These are phyloP conservation scores for Pythium brachiatum DNA, from an alignment of 352 stramenopile genomes.

Conservation along the genomic window DNA sequence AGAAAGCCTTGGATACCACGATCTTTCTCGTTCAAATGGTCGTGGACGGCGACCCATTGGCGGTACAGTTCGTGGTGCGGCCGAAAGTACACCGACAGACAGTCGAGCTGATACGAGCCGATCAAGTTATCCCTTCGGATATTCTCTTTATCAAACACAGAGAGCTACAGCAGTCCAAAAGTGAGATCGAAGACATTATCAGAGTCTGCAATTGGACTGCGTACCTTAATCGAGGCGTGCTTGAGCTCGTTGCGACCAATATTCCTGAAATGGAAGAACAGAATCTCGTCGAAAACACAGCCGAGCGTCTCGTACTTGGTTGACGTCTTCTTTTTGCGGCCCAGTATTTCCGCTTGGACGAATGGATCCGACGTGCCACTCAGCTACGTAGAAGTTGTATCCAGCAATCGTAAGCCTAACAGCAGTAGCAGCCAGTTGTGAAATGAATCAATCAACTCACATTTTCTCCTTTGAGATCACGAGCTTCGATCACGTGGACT, in stretches of 20 bases:
- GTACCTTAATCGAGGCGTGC: slow-evolving; percentile 67
- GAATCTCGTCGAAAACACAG: slow-evolving; percentile 89
- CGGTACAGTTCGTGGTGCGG: slow-evolving; percentile 85
- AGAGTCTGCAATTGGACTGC: too few species aligned
- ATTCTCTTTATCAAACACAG: slow-evolving; percentile 70
- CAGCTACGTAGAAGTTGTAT: slow-evolving; percentile 32
- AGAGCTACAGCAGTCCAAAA: slow-evolving; percentile 35
- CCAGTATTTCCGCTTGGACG: slow-evolving; percentile 78
- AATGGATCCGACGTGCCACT: slow-evolving; percentile 89
- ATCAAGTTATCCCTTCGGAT: slow-evolving; percentile 81
- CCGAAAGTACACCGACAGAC: slow-evolving; percentile 64
- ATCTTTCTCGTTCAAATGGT: slow-evolving; percentile 83
- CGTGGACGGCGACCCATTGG: slow-evolving; percentile 89
- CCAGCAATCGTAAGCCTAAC: too few species aligned
- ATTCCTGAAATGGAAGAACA: slow-evolving; percentile 90
- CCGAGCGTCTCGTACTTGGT: slow-evolving; percentile 78
- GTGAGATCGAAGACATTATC: slow-evolving; percentile 4
- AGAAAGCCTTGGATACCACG: slow-evolving; percentile 82
- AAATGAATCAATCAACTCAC: slow-evolving; percentile 30
- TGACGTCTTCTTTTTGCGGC: slow-evolving; percentile 67
- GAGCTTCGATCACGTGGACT: slow-evolving; percentile 84
- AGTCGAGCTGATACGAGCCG: slow-evolving; percentile 82
- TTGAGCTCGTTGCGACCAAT: slow-evolving; percentile 69
- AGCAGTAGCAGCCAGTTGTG: too few species aligned
- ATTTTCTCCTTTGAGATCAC: slow-evolving; percentile 88